These are phyloP conservation scores for Trichophyton mentagrophytes DNA, from an alignment of 2,329 filamentous ascomycete species.

Conservation along the genomic window DNA sequence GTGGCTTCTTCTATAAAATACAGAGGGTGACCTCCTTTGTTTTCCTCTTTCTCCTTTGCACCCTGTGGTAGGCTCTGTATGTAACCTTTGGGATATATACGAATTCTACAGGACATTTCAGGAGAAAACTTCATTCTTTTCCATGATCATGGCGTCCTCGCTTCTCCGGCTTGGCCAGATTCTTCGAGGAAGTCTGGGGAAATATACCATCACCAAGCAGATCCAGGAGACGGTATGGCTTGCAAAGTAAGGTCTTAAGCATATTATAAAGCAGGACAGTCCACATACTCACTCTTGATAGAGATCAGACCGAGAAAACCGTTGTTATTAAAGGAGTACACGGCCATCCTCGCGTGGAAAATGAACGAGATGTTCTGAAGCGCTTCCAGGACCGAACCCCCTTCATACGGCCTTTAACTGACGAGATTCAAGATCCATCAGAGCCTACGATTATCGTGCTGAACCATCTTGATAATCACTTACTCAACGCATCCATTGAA, in stretches of 20 bases:
- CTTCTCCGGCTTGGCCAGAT: background rate
- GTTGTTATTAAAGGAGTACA: slow-evolving; percentile 19
- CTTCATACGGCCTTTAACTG: slow-evolving; percentile 15
- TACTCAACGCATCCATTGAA: slow-evolving; percentile 1
- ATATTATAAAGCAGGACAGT: background rate
- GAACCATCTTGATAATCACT: slow-evolving; percentile 12
- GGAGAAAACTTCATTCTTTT: too few relatives aligned
- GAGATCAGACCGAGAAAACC: slow-evolving; percentile 8
- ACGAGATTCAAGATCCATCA: too few relatives aligned
- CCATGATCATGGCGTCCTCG: background rate
- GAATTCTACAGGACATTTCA: too few relatives aligned
- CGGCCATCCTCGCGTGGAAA: slow-evolving; percentile 16
- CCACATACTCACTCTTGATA: background rate
- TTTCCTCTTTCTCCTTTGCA: too few relatives aligned
- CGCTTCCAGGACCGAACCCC: slow-evolving; percentile 17
- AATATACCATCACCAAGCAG: slow-evolving; percentile 9
- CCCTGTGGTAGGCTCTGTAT: too few relatives aligned
- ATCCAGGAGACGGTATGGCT: slow-evolving; percentile 8
- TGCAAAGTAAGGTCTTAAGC: slow-evolving; percentile 7
- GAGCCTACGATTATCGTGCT: slow-evolving; percentile 5
- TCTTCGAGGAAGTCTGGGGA: slow-evolving; percentile 4
- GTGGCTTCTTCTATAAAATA: too few relatives aligned
- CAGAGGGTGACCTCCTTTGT: too few relatives aligned
- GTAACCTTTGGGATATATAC: too few relatives aligned
- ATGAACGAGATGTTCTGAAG: slow-evolving; percentile 19